Percentiles rank a stretch among this genome's conserved stretches.
phyloP scores from a whole-genome alignment of 1,139 yeast species.

The Scheffersomyces illinoinensis region DNA sequence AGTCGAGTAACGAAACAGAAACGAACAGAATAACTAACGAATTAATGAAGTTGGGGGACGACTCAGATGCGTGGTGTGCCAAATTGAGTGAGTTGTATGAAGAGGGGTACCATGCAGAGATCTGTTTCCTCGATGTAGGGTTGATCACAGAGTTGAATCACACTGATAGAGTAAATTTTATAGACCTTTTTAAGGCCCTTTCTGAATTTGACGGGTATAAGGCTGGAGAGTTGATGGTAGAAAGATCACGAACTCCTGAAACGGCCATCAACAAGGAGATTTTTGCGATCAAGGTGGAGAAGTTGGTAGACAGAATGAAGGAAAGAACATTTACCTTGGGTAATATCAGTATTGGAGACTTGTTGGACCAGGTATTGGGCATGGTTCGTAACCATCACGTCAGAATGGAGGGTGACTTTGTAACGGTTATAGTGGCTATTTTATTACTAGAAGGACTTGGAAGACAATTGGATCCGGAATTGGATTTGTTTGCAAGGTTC shows the following conservation, averaged over 20 bases:
- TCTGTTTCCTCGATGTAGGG: constrained; percentile 92
- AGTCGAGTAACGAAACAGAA: constrained; percentile 46
- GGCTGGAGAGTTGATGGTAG: constrained; percentile 96
- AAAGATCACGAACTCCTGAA: constrained; percentile 90
- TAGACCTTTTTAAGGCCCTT: constrained; percentile 84
- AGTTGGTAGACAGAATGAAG: constrained; percentile 77
- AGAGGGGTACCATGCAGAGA: constrained; percentile 77
- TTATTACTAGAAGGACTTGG: constrained; percentile 92
- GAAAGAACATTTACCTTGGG: constrained; percentile 91
- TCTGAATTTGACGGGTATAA: constrained; percentile 91
- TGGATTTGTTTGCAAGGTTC: constrained; percentile 93
- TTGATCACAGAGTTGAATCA: constrained; percentile 86
- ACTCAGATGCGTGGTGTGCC: constrained; percentile 49
- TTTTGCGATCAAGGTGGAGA: constrained; percentile 85
- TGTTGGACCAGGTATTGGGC: constrained; percentile 78
- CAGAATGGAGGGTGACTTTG: constrained; percentile 95
- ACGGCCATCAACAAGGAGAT: constrained; percentile 82
- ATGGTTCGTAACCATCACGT: constrained; percentile 96
- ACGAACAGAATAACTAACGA: constrained; percentile 49
- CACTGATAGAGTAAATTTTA: constrained; percentile 75
- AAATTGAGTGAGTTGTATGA: constrained; percentile 52
- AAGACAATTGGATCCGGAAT: constrained; percentile 85
- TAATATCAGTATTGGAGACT: constrained; percentile 86
- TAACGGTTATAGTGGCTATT: constrained; percentile 90
- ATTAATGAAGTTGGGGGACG: constrained; percentile 39